Evolutionary conservation across 192 early-diverging fungal species (phyloP).

Genomic region (Spizellomyces sp.): DNA sequence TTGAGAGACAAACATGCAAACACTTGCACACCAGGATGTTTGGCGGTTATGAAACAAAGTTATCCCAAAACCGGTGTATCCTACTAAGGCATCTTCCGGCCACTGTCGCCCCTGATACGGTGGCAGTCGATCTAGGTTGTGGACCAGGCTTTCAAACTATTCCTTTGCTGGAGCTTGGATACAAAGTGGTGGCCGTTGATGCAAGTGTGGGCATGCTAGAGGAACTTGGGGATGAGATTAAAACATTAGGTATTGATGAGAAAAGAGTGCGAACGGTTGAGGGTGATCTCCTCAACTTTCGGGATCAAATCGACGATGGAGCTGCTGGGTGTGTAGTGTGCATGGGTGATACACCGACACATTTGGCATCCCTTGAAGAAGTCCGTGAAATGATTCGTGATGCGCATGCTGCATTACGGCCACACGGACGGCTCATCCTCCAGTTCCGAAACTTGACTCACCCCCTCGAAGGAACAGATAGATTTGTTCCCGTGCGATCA

Average conservation of each 20-base stretch:
- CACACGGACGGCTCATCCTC: conserved; percentile 30
- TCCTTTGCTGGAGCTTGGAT: conserved; percentile 24
- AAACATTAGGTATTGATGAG: neutral
- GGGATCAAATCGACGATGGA: neutral
- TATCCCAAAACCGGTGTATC: conserved; percentile 13
- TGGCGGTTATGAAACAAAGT: conserved; percentile 28
- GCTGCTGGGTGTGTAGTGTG: conserved; percentile 35
- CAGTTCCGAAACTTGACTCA: conserved; percentile 32
- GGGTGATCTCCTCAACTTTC: conserved; percentile 37
- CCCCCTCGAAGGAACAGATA: conserved; percentile 26
- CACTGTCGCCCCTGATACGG: neutral
- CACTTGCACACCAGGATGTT: conserved; percentile 13
- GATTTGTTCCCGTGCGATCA: conserved; percentile 41
- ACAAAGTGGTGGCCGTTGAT: conserved; percentile 34
- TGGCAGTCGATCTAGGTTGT: conserved; percentile 38
- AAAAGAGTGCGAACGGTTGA: conserved; percentile 7
- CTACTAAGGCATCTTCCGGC: conserved; percentile 12
- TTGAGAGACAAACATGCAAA: too few species aligned
- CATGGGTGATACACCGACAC: conserved; percentile 45
- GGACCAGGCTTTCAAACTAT: conserved; percentile 42
- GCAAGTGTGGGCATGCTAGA: conserved; percentile 25
- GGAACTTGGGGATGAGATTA: conserved; percentile 23
- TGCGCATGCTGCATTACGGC: conserved; percentile 14
- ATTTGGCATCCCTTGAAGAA: conserved; percentile 33
- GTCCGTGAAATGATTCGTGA: conserved; percentile 26